These are phyloP conservation scores for Rhytidiadelphus loreus DNA, from an alignment of 225 moss, liverwort and hornwort genomes.

Conservation along the genomic window DNA sequence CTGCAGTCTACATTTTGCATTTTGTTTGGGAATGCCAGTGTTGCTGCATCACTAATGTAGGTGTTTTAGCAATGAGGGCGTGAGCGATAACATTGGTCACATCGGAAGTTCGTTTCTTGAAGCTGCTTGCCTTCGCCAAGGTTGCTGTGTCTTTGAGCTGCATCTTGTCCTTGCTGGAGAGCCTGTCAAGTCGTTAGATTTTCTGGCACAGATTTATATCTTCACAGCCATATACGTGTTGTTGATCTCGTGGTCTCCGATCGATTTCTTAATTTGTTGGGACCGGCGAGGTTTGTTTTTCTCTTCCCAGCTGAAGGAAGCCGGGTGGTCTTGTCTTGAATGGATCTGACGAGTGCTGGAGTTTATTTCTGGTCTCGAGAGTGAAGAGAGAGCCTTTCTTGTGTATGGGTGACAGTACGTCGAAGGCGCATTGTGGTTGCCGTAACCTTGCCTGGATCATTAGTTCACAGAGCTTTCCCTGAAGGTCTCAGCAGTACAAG, in stretches of 20 bases:
- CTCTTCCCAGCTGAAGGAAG: not conserved
- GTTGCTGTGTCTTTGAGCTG: not conserved
- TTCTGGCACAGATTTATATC: not conserved
- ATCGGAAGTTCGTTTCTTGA: not conserved
- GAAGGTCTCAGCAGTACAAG: not conserved
- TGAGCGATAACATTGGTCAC: not conserved
- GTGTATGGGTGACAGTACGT: not conserved
- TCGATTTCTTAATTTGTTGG: not conserved
- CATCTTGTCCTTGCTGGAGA: not conserved
- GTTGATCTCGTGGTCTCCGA: not conserved
- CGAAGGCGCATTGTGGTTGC: not conserved
- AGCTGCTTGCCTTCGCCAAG: not conserved
- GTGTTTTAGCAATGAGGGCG: not conserved
- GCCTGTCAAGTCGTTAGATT: not conserved
- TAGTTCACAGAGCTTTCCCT: not conserved
- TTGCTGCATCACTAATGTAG: not conserved
- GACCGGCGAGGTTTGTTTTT: not conserved
- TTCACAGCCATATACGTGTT: not conserved
- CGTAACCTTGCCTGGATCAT: not conserved
- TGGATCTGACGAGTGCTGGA: conserved; percentile 1
- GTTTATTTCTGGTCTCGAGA: not conserved
- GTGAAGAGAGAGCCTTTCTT: not conserved
- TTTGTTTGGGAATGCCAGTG: not conserved
- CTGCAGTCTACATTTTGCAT: not conserved
- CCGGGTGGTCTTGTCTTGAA: not conserved